Base-by-base conservation (phyloP, 352 stramenopile species). In the Pythium myriotylum region DNA sequence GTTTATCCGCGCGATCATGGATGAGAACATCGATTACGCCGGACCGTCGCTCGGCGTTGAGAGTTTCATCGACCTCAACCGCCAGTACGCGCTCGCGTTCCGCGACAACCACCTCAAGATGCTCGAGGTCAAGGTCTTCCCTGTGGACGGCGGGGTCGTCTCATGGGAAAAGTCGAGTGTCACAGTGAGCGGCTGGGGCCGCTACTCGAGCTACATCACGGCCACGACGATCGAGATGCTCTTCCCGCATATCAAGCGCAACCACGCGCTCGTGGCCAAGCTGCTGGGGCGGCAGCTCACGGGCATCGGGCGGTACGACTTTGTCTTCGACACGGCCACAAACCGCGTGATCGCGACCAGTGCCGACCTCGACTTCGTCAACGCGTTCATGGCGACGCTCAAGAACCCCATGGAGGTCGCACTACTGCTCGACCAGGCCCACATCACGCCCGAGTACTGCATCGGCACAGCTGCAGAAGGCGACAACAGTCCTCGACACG, bases 181-280 rank as follows among this genome's bases (percentile, higher is more conserved):
- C 16, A 63, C 46, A 17, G 45, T 63, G 33, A 63, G 22, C 20
- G 55, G 55, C 33, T 63, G 55, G 55, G 55, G 55, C 17, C 20
- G 39, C 29, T 63, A 63, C 46, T 63, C 55, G 55, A 55, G 45
- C 46, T 54, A 50, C 35, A 55, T 63, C 55, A 63, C 56, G 24
- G 35, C 49, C 0, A 56, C 49, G n/a, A 64, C 56, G 22, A 64
- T 64, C 39, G 56, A 64, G 46, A 64, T 64, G 45, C 29, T 64
- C n/a, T 64, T 64, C 27, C 56, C 56, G 16, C 56, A 64, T 22
- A 49, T 64, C 37, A 49, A 56, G 37, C 23, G 4, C 16, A 55
- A 64, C 39, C 35, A 10, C 37, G 56, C 41, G 46, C 56, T 64
- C 46, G 56, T 64, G 32, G 17, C 40, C 35, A 64, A 64, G 48